A percentile compares a stretch with the other conserved stretches of the same genome.
These are phyloP conservation scores for Cladosporium phlei DNA, from an alignment of 2,329 filamentous ascomycete genomes.

Conservation along the genomic window DNA sequence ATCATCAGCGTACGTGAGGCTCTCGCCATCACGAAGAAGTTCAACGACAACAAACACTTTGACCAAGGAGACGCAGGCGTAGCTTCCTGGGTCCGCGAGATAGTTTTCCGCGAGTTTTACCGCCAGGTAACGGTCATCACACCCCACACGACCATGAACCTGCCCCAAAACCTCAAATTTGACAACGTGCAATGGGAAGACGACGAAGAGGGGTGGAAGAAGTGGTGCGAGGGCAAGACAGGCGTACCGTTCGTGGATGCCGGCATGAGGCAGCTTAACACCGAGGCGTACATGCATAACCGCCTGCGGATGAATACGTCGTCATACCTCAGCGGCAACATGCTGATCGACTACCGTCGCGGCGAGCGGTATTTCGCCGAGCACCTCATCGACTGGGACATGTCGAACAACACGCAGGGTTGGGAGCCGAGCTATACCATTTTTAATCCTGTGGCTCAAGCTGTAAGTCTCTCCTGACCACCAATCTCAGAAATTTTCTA, in stretches of 20 bases:
- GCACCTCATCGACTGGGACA: constrained; percentile 45
- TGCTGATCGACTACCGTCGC: constrained; percentile 47
- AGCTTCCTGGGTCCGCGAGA: constrained; percentile 47
- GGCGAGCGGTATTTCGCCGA: constrained; percentile 51
- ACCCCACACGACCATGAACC: constrained; percentile 47
- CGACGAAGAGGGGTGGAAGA: constrained; percentile 46
- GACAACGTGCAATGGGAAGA: constrained; percentile 49
- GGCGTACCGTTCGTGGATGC: constrained; percentile 50
- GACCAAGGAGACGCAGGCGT: constrained; percentile 33
- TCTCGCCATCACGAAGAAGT: constrained; percentile 37
- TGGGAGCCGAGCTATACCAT: constrained; percentile 50
- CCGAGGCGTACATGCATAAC: constrained; percentile 51
- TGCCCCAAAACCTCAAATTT: constrained; percentile 50
- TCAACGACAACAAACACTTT: constrained; percentile 43
- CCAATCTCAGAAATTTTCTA: no score
- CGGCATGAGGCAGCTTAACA: constrained; percentile 48
- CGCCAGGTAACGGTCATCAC: constrained; percentile 44
- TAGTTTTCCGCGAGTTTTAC: constrained; percentile 50
- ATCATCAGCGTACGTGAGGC: constrained; percentile 44
- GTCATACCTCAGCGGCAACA: constrained; percentile 45
- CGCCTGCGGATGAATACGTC: constrained; percentile 48
- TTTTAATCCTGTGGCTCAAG: constrained; percentile 66
- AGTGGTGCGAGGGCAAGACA: constrained; percentile 45
- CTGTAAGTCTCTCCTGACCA: no score
- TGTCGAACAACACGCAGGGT: constrained; percentile 49